Base-by-base conservation (phyloP, 2,329 filamentous ascomycete species). In the Cercospora canescens region DNA sequence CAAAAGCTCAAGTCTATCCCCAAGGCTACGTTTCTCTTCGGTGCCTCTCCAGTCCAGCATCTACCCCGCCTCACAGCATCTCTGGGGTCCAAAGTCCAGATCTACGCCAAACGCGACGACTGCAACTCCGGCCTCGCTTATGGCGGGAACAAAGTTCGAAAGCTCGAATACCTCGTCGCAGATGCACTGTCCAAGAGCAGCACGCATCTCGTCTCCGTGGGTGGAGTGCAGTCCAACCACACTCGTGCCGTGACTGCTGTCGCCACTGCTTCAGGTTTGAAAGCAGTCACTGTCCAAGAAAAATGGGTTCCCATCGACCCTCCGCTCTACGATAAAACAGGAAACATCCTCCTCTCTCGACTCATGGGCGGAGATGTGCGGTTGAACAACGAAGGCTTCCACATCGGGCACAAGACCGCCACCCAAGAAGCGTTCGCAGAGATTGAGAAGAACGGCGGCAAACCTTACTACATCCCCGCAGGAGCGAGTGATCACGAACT, bases 41-140 rank as follows among this genome's bases (percentile, higher is more conserved):
- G 87, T 0, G 86, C 88, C 16, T 91, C 89, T 0, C 89, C 89
- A 32, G 89, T 92, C 73, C 88, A 92, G 74, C 77, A 82, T 60
- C 85, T 92, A 37, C 86, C 88, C 62, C 84, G 88, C 68, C 90
- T 91, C 73, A 88, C 87, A 34, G 76, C 82, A 61, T 86, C 86
- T 26, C 83, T 91, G 5, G 69, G 65, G 3, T 84, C 86, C 57
- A 84, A 84, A 32, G 84, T 84, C 71, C 81, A 83, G 21, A 84
- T 92, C 69, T 92, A 87, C 74, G 89, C 89, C 61, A 92, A 92
- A 78, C 85, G 89, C 59, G 89, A 92, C 70, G 90, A 92, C 78
- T 87, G 88, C 41, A 73, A 73, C 45, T 75, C 75, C 18, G 76
- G 76, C 14, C 71, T 79, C 26, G 75, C 75, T n/a, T 76, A 73